Conservation (phyloP, 768 basidiomycete species). For the Lactifluus pinguis region DNA sequence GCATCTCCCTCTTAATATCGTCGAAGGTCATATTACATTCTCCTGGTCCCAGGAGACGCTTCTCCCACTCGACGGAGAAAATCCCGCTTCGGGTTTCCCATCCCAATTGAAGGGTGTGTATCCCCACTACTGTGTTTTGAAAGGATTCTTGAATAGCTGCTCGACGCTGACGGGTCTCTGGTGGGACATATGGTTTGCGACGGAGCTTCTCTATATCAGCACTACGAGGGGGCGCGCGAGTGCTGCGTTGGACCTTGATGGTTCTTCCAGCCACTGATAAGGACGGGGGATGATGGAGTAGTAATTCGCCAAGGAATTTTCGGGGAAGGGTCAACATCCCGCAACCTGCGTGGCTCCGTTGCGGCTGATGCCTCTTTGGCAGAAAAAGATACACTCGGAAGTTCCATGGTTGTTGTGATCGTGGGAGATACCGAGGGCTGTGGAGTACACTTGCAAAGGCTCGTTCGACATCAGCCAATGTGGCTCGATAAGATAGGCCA, state of each 20-base stretch:
- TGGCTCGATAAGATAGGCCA: slow-evolving; percentile 20
- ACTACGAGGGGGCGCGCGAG: slow-evolving; percentile 2
- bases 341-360: slow-evolving; percentile 31
- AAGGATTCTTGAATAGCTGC: slow-evolving; percentile 22
- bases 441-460: slow-evolving; percentile 42
- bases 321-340: slow-evolving; percentile 43
- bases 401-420: slow-evolving; percentile 33
- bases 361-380: slow-evolving; percentile 24
- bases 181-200: slow-evolving; percentile 13
- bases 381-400: slow-evolving; percentile 45
- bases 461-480: slow-evolving; percentile 18
- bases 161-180: background rate
- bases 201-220: slow-evolving; percentile 23
- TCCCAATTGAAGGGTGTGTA: slow-evolving; percentile 44
- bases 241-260: slow-evolving; percentile 24
- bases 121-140: slow-evolving; percentile 23
- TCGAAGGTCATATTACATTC: slow-evolving; percentile 30
- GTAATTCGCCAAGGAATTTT: slow-evolving; percentile 30
- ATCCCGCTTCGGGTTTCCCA: slow-evolving; percentile 52
- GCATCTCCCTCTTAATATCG: slow-evolving; percentile 39
- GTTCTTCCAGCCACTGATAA: slow-evolving; percentile 27
- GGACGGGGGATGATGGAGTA: slow-evolving; percentile 33
- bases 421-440: slow-evolving; percentile 28
- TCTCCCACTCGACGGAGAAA: slow-evolving; percentile 53
- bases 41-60: slow-evolving; percentile 15